Evolutionary conservation across 2,329 filamentous ascomycete species (phyloP).

Genomic region (Arthrocladium fulminans): DNA sequence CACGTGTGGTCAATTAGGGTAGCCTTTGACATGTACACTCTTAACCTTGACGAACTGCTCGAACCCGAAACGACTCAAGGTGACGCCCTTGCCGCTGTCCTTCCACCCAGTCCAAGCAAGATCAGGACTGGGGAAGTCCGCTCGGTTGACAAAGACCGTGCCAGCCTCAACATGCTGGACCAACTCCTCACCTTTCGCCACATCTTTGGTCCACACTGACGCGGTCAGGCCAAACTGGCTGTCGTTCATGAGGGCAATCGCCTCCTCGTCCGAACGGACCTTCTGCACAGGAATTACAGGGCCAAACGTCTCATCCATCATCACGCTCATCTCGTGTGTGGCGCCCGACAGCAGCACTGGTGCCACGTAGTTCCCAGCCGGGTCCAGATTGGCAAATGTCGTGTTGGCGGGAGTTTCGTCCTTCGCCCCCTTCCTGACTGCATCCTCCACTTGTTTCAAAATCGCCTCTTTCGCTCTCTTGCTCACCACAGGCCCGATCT

Average conservation of each 20-base stretch:
- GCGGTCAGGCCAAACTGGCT: constrained; percentile 89
- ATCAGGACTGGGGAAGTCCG: constrained; percentile 84
- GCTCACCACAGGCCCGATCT: constrained; percentile 83
- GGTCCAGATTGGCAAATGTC: constrained; percentile 61
- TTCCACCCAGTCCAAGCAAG: constrained; percentile 98
- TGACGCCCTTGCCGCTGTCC: constrained; percentile 87
- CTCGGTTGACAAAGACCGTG: constrained; percentile 92
- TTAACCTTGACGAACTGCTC: constrained; percentile 95
- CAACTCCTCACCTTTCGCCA: constrained; percentile 62
- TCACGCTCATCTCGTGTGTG: constrained; percentile 74
- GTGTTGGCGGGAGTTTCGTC: constrained; percentile 75
- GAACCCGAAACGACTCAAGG: constrained; percentile 80
- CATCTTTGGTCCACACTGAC: constrained; percentile 95
- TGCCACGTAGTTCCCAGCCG: constrained; percentile 79
- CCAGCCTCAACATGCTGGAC: constrained; percentile 78
- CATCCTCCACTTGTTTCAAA: constrained; percentile 70
- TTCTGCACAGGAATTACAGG: constrained; percentile 86
- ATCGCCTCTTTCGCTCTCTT: constrained; percentile 68
- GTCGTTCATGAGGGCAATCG: constrained; percentile 81
- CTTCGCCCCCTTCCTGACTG: constrained; percentile 71
- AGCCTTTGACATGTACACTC: constrained; percentile 87
- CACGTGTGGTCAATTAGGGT: constrained; percentile 44
- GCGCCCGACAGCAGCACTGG: constrained; percentile 75
- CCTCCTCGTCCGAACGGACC: constrained; percentile 71
- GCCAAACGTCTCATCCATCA: constrained; percentile 92